These are phyloP conservation scores for Tulasnella sp. DNA, from an alignment of 768 basidiomycete genomes.

Conservation along the genomic window DNA sequence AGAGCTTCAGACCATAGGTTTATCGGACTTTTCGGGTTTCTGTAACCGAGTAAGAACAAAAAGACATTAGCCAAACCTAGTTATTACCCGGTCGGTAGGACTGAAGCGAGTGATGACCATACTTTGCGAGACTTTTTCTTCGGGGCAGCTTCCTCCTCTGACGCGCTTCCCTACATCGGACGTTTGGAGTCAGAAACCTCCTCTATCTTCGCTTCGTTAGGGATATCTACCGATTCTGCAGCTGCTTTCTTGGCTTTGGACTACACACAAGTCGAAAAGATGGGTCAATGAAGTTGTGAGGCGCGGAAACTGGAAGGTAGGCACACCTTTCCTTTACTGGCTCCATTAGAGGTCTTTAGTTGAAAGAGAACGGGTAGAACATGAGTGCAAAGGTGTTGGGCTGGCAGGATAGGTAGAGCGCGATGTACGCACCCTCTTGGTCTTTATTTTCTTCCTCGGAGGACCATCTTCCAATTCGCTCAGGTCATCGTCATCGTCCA, in stretches of 20 bases:
- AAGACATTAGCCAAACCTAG: not conserved
- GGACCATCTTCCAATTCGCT: constrained; percentile 49
- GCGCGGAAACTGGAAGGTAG: not conserved
- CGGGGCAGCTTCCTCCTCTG: constrained; percentile 27
- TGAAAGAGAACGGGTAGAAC: not conserved
- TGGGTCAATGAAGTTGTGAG: not conserved
- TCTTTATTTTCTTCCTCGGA: constrained; percentile 31
- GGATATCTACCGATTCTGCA: not conserved
- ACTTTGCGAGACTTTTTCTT: not conserved
- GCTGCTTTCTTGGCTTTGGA: not conserved
- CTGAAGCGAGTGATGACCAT: not conserved
- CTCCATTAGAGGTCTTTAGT: not conserved
- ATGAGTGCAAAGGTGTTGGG: not conserved
- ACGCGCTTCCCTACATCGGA: constrained; percentile 16
- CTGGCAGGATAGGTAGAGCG: not conserved
- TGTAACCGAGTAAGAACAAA: constrained; percentile 16
- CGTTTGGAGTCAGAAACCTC: not conserved
- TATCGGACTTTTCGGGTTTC: constrained; percentile 18
- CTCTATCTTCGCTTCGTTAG: not conserved
- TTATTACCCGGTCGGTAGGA: too few species aligned
- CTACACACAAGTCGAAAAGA: not conserved
- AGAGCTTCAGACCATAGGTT: not conserved
- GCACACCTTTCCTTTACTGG: constrained; percentile 11
- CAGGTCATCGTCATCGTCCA: constrained; percentile 42
- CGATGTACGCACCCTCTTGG: not conserved